These are phyloP conservation scores for Saraca asoca DNA, from an alignment of 331 rosid genomes.

Conservation along the genomic window DNA sequence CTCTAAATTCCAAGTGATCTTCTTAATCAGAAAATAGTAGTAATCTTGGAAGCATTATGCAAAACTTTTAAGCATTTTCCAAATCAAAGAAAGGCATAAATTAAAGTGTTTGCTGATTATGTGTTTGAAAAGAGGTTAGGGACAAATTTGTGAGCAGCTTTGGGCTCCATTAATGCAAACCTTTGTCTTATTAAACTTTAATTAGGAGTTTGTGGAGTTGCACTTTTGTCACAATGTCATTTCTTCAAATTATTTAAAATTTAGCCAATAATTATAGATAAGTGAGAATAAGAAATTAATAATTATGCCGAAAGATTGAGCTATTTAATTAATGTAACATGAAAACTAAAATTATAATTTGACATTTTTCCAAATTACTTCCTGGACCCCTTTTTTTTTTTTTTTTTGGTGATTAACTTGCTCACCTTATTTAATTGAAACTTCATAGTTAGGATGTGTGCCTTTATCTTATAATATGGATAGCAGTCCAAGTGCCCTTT, in stretches of 20 bases:
- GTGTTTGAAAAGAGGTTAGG: slow-evolving; percentile 14
- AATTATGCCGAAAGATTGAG: too few relatives aligned
- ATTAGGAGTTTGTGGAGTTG: slow-evolving; percentile 29
- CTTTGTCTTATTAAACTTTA: slow-evolving; percentile 38
- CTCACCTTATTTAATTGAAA: too few relatives aligned
- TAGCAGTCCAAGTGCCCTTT: slow-evolving; percentile 3
- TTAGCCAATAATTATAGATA: neutral
- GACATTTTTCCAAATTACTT: too few relatives aligned
- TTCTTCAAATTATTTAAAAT: slow-evolving; percentile 10
- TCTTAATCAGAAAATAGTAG: slow-evolving; percentile 18
- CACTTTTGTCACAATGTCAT: slow-evolving; percentile 38
- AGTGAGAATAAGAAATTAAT: neutral
- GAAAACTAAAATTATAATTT: neutral
- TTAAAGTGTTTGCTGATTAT: slow-evolving; percentile 15
- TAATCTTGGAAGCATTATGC: slow-evolving; percentile 29
- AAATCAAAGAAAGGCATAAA: slow-evolving; percentile 7
- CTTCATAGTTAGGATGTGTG: neutral
- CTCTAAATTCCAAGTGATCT: slow-evolving; percentile 23
- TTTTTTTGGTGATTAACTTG: neutral
- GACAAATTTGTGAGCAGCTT: slow-evolving; percentile 6
- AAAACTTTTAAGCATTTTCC: slow-evolving; percentile 13
- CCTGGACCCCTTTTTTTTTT: too few relatives aligned
- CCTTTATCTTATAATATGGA: neutral
- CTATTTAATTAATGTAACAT: neutral
- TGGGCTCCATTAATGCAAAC: slow-evolving; percentile 18